Conservation (phyloP, 1,284 basidiomycete species). For the Butyriboletus appendiculatus region DNA sequence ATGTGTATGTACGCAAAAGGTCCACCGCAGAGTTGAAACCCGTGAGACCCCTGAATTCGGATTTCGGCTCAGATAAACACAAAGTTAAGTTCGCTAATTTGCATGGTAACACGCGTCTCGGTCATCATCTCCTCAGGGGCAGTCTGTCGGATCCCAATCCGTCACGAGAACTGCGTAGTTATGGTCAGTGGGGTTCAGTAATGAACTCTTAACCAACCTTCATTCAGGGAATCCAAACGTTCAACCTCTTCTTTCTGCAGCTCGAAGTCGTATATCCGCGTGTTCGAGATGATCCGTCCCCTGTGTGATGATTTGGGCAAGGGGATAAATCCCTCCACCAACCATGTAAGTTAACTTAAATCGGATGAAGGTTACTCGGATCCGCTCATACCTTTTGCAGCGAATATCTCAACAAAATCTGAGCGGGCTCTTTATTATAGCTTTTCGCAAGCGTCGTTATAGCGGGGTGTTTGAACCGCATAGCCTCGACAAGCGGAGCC, state of each 20-base stretch:
- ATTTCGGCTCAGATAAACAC: not conserved
- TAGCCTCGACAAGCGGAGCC: slow-evolving; percentile 46
- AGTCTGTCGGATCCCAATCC: slow-evolving; percentile 11
- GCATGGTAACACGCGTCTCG: slow-evolving; percentile 8
- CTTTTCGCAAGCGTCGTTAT: slow-evolving; percentile 47
- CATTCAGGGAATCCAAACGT: slow-evolving; percentile 41
- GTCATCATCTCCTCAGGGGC: slow-evolving; percentile 8
- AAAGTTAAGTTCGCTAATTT: slow-evolving; percentile 27
- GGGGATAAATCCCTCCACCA: slow-evolving; percentile 50
- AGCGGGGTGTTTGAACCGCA: slow-evolving; percentile 50
- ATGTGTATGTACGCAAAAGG: not conserved
- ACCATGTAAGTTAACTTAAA: not conserved
- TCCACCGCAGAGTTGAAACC: not conserved
- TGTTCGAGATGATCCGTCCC: slow-evolving; percentile 56
- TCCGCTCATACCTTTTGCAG: slow-evolving; percentile 65
- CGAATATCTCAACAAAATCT: slow-evolving; percentile 62
- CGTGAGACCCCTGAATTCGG: slow-evolving; percentile 1
- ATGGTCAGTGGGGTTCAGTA: not conserved
- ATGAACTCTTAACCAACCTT: slow-evolving; percentile 14
- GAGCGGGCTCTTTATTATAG: slow-evolving; percentile 60
- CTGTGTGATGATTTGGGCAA: slow-evolving; percentile 63
- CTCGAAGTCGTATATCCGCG: slow-evolving; percentile 60
- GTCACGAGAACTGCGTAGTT: slow-evolving; percentile 3
- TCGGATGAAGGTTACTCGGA: not conserved
- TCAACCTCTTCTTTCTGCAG: slow-evolving; percentile 57